These are phyloP conservation scores for Phytophthora idaei DNA, from an alignment of 352 stramenopile species.

Conservation along the genomic window DNA sequence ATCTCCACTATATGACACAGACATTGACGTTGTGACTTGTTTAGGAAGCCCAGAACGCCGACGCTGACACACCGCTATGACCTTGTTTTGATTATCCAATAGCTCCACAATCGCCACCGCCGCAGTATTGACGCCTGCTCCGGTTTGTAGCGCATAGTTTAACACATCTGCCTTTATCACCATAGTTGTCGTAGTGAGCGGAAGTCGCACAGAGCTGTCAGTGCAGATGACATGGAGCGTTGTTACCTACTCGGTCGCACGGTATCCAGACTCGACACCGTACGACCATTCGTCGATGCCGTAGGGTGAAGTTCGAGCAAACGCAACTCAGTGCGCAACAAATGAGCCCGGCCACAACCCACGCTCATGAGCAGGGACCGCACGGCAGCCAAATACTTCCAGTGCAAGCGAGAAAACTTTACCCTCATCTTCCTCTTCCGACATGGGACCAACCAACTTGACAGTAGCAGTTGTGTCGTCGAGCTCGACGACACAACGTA, in stretches of 20 bases:
- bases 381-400: neutral
- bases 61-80: neutral
- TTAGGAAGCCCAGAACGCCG: slow-evolving; percentile 3
- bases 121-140: neutral
- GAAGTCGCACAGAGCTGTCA: neutral
- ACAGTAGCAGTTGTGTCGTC: neutral
- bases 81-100: neutral
- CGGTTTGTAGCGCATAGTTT: slow-evolving; percentile 11
- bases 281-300: slow-evolving; percentile 10
- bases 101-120: neutral
- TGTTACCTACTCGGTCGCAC: neutral
- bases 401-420: neutral
- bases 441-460: neutral
- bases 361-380: neutral
- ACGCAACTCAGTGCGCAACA: slow-evolving; percentile 7
- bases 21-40: neutral
- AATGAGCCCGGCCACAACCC: slow-evolving; percentile 14
- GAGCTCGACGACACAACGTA: neutral
- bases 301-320: neutral
- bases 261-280: slow-evolving; percentile 9
- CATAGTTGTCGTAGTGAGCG: neutral
- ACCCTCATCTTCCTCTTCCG: neutral
- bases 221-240: neutral
- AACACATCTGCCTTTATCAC: slow-evolving; percentile 10
- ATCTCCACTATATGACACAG: neutral